Conservation (phyloP, 2,329 filamentous ascomycete genomes). For the Clathrospora elynae region DNA sequence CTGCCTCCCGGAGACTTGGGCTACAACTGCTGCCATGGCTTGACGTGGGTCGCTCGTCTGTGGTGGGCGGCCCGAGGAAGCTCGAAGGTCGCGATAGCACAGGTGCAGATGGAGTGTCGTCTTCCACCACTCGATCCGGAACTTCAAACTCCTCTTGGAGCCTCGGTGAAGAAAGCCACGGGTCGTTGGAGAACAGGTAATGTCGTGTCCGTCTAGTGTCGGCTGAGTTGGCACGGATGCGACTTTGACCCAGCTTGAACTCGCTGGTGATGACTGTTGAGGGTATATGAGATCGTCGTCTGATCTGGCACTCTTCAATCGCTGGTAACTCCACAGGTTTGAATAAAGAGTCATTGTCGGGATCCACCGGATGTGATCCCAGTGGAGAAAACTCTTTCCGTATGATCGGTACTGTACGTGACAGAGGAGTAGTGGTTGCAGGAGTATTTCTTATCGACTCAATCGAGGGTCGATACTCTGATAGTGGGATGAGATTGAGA, state of each 20-base stretch:
- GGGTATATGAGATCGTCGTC: slow-evolving; percentile 32
- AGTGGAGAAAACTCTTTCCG: slow-evolving; percentile 39
- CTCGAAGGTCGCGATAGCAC: slow-evolving; percentile 26
- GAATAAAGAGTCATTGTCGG: slow-evolving; percentile 19
- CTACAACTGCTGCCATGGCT: slow-evolving; percentile 30
- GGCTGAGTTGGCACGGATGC: slow-evolving; percentile 39
- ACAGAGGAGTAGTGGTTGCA: slow-evolving; percentile 5
- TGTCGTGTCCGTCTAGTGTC: slow-evolving; percentile 34
- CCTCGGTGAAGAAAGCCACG: slow-evolving; percentile 36
- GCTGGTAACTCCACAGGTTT: slow-evolving; percentile 19
- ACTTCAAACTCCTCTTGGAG: slow-evolving; percentile 20
- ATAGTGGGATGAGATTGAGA: slow-evolving; percentile 34
- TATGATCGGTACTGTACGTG: slow-evolving; percentile 20
- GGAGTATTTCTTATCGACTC: slow-evolving; percentile 21
- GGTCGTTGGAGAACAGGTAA: slow-evolving; percentile 36
- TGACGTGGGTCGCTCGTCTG: slow-evolving; percentile 35
- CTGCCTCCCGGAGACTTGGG: slow-evolving; percentile 19
- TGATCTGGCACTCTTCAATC: slow-evolving; percentile 11
- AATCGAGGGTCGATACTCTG: slow-evolving; percentile 39
- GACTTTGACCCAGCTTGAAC: slow-evolving; percentile 21
- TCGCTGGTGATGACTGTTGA: slow-evolving; percentile 20
- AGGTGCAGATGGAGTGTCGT: slow-evolving; percentile 26
- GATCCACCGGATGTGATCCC: slow-evolving; percentile 40
- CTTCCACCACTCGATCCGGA: slow-evolving; percentile 17
- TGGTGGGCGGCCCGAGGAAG: slow-evolving; percentile 20